Conservation (phyloP, 495 filamentous ascomycete genomes). For the Echria macrotheca region DNA sequence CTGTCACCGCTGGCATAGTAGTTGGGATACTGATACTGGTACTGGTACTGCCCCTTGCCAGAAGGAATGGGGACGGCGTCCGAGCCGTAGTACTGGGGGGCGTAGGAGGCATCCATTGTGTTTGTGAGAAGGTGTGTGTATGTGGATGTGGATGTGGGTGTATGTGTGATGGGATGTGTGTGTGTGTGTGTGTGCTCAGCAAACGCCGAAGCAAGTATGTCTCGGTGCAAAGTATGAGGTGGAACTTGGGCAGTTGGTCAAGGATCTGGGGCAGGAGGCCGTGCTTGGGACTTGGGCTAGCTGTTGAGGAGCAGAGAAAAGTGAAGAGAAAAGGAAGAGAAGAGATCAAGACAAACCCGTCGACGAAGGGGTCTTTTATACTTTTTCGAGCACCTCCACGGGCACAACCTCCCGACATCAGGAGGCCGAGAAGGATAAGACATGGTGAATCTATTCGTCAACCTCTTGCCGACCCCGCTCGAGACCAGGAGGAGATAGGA, state of each 20-base stretch:
- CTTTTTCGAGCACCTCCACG: slow-evolving; percentile 33
- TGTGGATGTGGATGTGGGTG: slow-evolving; percentile 17
- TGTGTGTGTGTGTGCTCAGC: slow-evolving; percentile 3
- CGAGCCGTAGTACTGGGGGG: slow-evolving; percentile 50
- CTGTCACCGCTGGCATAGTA: slow-evolving; percentile 51
- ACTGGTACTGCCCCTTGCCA: slow-evolving; percentile 47
- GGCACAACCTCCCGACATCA: slow-evolving; percentile 27
- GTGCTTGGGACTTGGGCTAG: slow-evolving; percentile 5
- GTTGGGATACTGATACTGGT: slow-evolving; percentile 37
- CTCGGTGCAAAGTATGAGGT: background rate
- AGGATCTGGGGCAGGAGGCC: slow-evolving; percentile 8
- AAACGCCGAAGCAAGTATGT: slow-evolving; percentile 11
- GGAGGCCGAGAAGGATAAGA: slow-evolving; percentile 44
- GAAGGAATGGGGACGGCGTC: slow-evolving; percentile 54
- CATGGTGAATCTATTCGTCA: slow-evolving; percentile 43
- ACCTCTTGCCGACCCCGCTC: slow-evolving; percentile 41
- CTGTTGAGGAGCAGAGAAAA: slow-evolving; percentile 31
- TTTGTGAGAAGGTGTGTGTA: slow-evolving; percentile 13
- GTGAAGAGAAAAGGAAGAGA: slow-evolving; percentile 52
- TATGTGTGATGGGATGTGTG: slow-evolving; percentile 11
- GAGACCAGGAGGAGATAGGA: slow-evolving; percentile 31
- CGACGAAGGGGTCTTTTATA: slow-evolving; percentile 59
- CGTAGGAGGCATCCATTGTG: slow-evolving; percentile 49
- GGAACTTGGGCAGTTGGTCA: slow-evolving; percentile 11
- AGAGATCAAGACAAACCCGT: slow-evolving; percentile 32